These are phyloP conservation scores for Rossbeevera mucosa DNA, from an alignment of 768 basidiomycete genomes.

Conservation along the genomic window DNA sequence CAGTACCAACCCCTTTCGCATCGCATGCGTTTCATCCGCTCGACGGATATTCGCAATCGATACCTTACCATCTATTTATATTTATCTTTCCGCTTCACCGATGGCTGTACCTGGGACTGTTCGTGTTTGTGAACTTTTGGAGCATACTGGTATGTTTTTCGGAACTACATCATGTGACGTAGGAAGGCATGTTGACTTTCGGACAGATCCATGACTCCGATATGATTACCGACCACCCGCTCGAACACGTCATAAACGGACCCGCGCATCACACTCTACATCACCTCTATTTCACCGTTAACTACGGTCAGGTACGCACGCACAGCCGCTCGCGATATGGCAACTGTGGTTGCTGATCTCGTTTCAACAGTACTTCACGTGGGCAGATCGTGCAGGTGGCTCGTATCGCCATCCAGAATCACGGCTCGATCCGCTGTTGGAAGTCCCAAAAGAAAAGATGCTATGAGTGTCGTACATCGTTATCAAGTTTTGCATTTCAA, in stretches of 20 bases:
- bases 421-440: conserved; percentile 78
- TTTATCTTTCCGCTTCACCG: conserved; percentile 91
- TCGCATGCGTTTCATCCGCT: conserved; percentile 97
- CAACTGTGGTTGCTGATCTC: conserved; percentile 11
- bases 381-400: conserved; percentile 77
- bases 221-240: conserved; percentile 89
- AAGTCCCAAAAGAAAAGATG: conserved; percentile 37
- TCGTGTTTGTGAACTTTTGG: conserved; percentile 93
- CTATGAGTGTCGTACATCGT: conserved; percentile 4
- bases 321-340: conserved; percentile 25
- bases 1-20: conserved; percentile 95
- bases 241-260: conserved; percentile 93
- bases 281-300: conserved; percentile 94
- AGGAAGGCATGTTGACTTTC: background rate
- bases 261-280: conserved; percentile 97
- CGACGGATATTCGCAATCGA: conserved; percentile 90
- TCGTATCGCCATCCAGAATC: conserved; percentile 89
- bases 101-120: conserved; percentile 74
- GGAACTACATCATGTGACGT: background rate
- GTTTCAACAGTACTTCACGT: conserved; percentile 82
- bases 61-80: conserved; percentile 92
- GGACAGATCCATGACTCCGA: conserved; percentile 94
- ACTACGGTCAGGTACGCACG: conserved; percentile 80
- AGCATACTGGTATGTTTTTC: conserved; percentile 66
- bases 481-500: conserved; percentile 1